phyloP scores from a whole-genome alignment of 2,329 filamentous ascomycete genomes.

The Chaetomium globosum region DNA sequence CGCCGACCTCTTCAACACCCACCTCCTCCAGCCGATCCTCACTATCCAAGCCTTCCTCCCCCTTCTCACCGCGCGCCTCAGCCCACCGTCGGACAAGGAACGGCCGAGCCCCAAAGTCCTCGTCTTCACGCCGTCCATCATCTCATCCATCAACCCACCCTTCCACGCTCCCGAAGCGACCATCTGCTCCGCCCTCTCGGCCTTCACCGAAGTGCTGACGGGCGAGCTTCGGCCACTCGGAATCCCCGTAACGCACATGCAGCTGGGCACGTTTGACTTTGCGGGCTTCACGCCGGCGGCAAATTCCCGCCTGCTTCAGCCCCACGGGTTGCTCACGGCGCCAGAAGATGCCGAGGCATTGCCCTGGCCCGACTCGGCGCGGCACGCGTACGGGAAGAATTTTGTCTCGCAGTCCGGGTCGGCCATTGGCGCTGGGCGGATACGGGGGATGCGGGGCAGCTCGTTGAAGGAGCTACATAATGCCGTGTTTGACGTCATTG shows the following conservation, averaged over 20 bases:
- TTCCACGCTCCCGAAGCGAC: constrained; percentile 85
- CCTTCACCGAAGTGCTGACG: constrained; percentile 78
- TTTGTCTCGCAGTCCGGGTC: constrained; percentile 59
- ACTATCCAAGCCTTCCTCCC: constrained; percentile 89
- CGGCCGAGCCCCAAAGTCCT: constrained; percentile 63
- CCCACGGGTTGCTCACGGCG: constrained; percentile 46
- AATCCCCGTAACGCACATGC: constrained; percentile 82
- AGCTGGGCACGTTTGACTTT: constrained; percentile 89
- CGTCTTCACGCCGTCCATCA: constrained; percentile 77
- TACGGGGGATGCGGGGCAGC: constrained; percentile 66
- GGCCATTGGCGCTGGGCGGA: constrained; percentile 58
- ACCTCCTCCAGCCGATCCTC: constrained; percentile 85
- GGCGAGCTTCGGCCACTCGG: constrained; percentile 75
- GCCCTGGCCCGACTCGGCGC: constrained; percentile 64
- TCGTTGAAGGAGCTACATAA: constrained; percentile 79
- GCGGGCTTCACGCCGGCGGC: constrained; percentile 61
- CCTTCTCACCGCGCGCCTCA: constrained; percentile 66
- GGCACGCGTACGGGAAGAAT: constrained; percentile 64
- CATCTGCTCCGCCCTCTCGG: constrained; percentile 81
- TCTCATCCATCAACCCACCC: constrained; percentile 75
- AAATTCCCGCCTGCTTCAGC: constrained; percentile 38
- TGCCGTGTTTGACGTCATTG: constrained; percentile 86
- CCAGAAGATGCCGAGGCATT: constrained; percentile 58
- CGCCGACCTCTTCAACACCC: constrained; percentile 88
- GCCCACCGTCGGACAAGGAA: constrained; percentile 49